Conservation (phyloP, 345 rosid species). For the Euphorbia peplus region DNA sequence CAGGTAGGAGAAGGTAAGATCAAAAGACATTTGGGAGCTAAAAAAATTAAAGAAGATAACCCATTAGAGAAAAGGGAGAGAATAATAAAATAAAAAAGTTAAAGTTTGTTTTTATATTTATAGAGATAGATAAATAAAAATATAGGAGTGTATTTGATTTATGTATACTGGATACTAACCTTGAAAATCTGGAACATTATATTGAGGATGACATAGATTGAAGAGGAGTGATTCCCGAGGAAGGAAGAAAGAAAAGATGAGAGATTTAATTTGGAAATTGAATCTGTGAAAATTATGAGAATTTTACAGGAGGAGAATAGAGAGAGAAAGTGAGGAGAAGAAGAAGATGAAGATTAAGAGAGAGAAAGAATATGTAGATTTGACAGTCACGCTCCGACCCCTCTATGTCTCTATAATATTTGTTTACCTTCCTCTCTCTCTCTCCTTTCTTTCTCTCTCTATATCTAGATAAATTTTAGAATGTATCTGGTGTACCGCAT, state of each 20-base stretch:
- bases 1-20: neutral
- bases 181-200: constrained; percentile 51
- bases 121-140: no score
- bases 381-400: constrained; percentile 63
- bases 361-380: constrained; percentile 57
- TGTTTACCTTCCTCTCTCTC: neutral
- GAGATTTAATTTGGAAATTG: constrained; percentile 29
- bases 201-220: constrained; percentile 31
- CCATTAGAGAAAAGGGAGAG: constrained; percentile 15
- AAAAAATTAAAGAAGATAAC: neutral
- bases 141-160: no score
- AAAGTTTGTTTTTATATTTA: neutral
- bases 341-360: constrained; percentile 27
- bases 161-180: no score
- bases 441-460: neutral
- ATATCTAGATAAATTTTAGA: no score
- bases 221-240: constrained; percentile 38
- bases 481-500: no score
- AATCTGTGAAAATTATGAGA: constrained; percentile 34
- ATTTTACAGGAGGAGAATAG: neutral
- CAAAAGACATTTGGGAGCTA: no score
- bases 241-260: constrained; percentile 24
- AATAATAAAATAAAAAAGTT: neutral
- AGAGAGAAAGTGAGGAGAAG: constrained; percentile 12
- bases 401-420: constrained; percentile 27